Evolutionary conservation across 1,139 yeast genomes (phyloP), one percentile per base, ranked within the genome.

Genomic region (Pichia sp.): DNA sequence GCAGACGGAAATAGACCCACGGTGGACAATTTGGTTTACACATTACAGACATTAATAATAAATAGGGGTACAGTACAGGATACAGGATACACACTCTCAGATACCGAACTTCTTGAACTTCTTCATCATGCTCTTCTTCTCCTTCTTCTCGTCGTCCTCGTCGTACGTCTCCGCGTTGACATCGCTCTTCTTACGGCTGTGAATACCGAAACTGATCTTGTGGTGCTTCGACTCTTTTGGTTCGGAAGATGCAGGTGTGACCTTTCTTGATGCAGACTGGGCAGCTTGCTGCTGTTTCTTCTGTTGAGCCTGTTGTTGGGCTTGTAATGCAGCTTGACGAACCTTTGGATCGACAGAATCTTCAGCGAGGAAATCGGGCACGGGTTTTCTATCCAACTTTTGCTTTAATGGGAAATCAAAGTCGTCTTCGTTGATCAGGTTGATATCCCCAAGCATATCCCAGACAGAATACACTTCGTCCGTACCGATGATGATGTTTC

Each of bases 401-500:
- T 47, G 35, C 36, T 56, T 59, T 32, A 59, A 41, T 4, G 60
- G 59, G 38, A 62, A 56, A n/a, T 53, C 53, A 42, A 59, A 51
- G 15, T 56, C 54, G 8, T 54, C 59, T 34, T 59, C 62, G 39
- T 61, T 53, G 27, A 62, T 61, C 22, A 59, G 43, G 10, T 58
- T 69, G 3, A 76, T 64, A 50, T 74, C 72, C 34, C 72, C 69
- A 53, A 84, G 60, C 54, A 77, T 78, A 44, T 71, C 69, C 14
- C 67, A 57, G 0, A 97, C 95, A 12, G 85, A 79, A 51, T 86
- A 67, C 4, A 90, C 68, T 44, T 85, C 81, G 60, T 87, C 96
- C 7, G 95, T 84, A 0, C 99, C 99, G 51, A 93, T 71, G 52
- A 85, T 81, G 28, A 93, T 77, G 54, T 89, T 96, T 61, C 81